These are phyloP conservation scores for Aspergillus udagawae DNA, from an alignment of 2,329 filamentous ascomycete genomes.

Conservation along the genomic window DNA sequence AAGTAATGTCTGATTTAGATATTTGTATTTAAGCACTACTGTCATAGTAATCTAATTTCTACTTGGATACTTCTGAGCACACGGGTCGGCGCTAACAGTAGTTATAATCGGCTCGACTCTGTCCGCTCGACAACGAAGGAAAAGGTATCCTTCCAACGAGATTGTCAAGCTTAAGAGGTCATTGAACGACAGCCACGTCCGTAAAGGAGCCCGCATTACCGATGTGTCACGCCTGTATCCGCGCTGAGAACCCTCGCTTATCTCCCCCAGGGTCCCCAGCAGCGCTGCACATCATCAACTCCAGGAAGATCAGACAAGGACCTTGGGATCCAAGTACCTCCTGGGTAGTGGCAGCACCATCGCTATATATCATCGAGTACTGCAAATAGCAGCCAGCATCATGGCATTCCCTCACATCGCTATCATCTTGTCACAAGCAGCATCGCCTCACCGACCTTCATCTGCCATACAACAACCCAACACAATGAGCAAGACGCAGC, in stretches of 20 bases:
- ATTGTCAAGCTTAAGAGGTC: no score
- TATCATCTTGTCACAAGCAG: not conserved
- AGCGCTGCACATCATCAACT: constrained; percentile 6
- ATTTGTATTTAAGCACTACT: not conserved
- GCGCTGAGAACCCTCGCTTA: not conserved
- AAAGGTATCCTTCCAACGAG: no score
- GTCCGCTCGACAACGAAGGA: no score
- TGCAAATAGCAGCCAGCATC: not conserved
- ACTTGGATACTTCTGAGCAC: not conserved
- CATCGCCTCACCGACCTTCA: not conserved
- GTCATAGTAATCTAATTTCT: constrained; percentile 10
- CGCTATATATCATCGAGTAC: not conserved
- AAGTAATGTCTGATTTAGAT: constrained; percentile 20
- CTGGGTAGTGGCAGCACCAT: constrained; percentile 18
- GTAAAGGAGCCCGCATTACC: not conserved
- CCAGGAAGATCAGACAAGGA: constrained; percentile 16
- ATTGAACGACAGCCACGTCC: not conserved
- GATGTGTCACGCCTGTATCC: not conserved
- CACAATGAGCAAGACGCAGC: constrained; percentile 3
- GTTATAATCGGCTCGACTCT: not conserved
- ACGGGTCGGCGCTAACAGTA: not conserved
- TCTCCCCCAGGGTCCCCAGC: constrained; percentile 26
- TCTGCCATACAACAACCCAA: not conserved
- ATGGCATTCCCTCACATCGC: not conserved
- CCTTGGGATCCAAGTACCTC: constrained; percentile 35